phyloP scores from a whole-genome alignment of 73 alveolate species.

The Paramecium caudatum region DNA sequence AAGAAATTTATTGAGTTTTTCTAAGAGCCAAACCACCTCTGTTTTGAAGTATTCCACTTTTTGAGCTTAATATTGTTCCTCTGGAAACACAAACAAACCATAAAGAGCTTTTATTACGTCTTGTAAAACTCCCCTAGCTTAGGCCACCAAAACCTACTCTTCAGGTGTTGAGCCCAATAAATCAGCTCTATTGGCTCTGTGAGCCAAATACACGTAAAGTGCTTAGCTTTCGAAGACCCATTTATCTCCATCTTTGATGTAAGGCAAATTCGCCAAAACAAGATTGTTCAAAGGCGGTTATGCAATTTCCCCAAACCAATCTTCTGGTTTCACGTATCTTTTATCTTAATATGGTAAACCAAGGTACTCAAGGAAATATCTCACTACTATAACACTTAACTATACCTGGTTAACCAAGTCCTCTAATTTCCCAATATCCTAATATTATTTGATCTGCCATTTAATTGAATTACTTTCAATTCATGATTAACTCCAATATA shows the following conservation, averaged over 20 bases:
- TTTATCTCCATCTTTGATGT: slow-evolving; percentile 73
- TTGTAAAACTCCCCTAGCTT: slow-evolving; percentile 67
- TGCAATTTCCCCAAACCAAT: slow-evolving; percentile 23
- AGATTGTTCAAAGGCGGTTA: slow-evolving; percentile 16
- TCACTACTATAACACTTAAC: neutral
- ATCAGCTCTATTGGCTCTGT: slow-evolving; percentile 63
- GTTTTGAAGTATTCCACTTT: neutral
- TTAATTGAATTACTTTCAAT: no score
- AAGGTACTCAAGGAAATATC: slow-evolving; percentile 22
- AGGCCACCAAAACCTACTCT: slow-evolving; percentile 52
- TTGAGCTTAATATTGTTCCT: slow-evolving; percentile 31
- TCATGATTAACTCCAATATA: no score
- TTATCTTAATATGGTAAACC: slow-evolving; percentile 60
- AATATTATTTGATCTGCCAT: slow-evolving; percentile 60
- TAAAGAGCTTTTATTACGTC: slow-evolving; percentile 37
- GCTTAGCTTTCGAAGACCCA: slow-evolving; percentile 73
- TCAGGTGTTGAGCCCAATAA: slow-evolving; percentile 70
- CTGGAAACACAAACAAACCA: neutral
- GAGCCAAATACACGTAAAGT: slow-evolving; percentile 70
- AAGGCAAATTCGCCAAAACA: slow-evolving; percentile 73
- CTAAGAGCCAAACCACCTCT: neutral
- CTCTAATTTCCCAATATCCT: slow-evolving; percentile 69
- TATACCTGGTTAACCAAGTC: slow-evolving; percentile 33
- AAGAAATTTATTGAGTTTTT: slow-evolving; percentile 44
- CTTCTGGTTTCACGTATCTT: slow-evolving; percentile 46